Evolutionary conservation across 108 stramenopile species (phyloP).

Genomic region (Mayamaea pseudoterrestris): DNA sequence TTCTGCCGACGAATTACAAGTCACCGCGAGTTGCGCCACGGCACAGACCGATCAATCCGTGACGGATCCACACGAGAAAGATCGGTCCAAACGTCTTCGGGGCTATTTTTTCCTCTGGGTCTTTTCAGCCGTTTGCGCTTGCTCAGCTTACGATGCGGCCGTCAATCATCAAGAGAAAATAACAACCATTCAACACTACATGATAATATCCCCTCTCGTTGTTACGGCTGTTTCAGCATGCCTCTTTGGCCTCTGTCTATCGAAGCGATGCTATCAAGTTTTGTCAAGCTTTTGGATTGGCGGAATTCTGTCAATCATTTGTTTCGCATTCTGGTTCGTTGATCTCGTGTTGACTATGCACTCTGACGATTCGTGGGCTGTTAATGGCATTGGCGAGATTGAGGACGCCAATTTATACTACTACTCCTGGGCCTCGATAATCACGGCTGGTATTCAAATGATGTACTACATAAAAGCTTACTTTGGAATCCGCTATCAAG

Average conservation of each 20-base stretch:
- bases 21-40: too few relatives aligned
- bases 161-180: slow-evolving; percentile 12
- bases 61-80: too few relatives aligned
- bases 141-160: slow-evolving; percentile 33
- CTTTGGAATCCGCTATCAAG: slow-evolving; percentile 11
- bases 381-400: slow-evolving; percentile 41
- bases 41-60: too few relatives aligned
- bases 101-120: slow-evolving; percentile 19
- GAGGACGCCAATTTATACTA: slow-evolving; percentile 41
- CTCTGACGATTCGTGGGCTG: slow-evolving; percentile 34
- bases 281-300: slow-evolving; percentile 21
- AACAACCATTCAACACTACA: slow-evolving; percentile 10
- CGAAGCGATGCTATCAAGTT: slow-evolving; percentile 15
- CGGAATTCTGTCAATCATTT: slow-evolving; percentile 17
- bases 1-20: too few relatives aligned
- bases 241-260: slow-evolving; percentile 24
- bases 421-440: slow-evolving; percentile 29
- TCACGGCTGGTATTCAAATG: slow-evolving; percentile 27
- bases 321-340: slow-evolving; percentile 21
- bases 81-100: slow-evolving; percentile 5
- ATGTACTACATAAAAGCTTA: slow-evolving; percentile 18
- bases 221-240: slow-evolving; percentile 14
- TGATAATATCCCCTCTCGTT: slow-evolving; percentile 18
- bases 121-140: slow-evolving; percentile 24
- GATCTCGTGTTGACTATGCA: slow-evolving; percentile 33